Base-by-base conservation (phyloP, 73 alveolate genomes). In the Tetrahymena malaccensis region DNA sequence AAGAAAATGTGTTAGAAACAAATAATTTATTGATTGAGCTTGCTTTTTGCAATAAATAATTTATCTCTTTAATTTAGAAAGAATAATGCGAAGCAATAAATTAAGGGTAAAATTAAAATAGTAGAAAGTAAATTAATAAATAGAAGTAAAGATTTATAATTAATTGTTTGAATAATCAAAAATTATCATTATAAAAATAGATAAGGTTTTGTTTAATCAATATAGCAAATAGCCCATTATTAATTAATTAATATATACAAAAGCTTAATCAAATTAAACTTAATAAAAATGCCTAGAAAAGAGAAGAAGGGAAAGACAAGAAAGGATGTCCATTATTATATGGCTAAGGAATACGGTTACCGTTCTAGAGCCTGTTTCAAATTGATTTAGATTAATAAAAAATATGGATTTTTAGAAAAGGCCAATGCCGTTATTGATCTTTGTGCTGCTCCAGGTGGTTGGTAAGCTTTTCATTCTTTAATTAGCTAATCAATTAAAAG, bases 361-460 rank as follows among this genome's bases (percentile, higher is more conserved):
- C 97, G 99, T 70, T 98, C 99, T 27, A 94, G 99, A 96, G 99
- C 99, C 93, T 99, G 99, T 56, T 99, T 98, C 98, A 99, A 99
- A 96, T 95, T 99, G 96, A 98, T 99, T 93, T 98, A 99, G 97
- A 97, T 99, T 94, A 99, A 99, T 94, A 97, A 98, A 94, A 98
- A 98, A 97, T 99, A 97, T 97, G 98, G 97, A 94, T 98, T 99
- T 96, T 97, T 99, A 35, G 96, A 98, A 93, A 96, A 97, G 12
- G 99, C 99, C 38, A 98, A 99, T 94, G 99, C 98, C 40, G 97
- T 98, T 83, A 98, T 99, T 34, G 99, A 99, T 98, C 98, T 99
- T 93, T 99, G 99, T 97, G 99, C 99, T 33, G 99, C 99, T 25
- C 99, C 99, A 50, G 99, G 99, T 25, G 99, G 99, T 6, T 99